These are phyloP conservation scores for Elaeis oleifera DNA, from an alignment of 202 grass and related monocot species.

Conservation along the genomic window DNA sequence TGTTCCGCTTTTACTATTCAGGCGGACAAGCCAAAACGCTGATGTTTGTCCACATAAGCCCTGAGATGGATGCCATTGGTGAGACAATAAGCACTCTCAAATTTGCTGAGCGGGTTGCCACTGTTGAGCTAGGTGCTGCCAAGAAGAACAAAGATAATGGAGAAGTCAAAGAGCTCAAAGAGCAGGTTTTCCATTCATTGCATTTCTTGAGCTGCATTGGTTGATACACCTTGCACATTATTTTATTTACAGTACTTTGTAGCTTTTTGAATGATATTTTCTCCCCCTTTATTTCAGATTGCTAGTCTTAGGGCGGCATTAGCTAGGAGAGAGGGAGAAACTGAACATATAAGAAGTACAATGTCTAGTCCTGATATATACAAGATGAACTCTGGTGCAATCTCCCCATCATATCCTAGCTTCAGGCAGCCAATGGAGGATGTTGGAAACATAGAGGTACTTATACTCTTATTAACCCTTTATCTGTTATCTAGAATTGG, in stretches of 20 bases:
- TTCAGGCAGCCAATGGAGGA: conserved; percentile 2
- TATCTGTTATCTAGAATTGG: no score
- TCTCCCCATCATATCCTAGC: conserved; percentile 1
- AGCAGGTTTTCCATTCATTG: conserved; percentile 45
- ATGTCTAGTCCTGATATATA: conserved; percentile 10
- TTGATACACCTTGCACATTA: no score
- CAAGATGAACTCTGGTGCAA: conserved; percentile 5
- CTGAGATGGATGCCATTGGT: conserved; percentile 64
- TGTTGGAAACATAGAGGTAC: conserved; percentile 9
- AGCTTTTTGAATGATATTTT: background rate
- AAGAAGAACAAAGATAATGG: conserved; percentile 66
- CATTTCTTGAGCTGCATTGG: background rate
- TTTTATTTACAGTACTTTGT: no score
- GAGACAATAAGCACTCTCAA: conserved; percentile 92
- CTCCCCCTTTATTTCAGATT: conserved; percentile 45
- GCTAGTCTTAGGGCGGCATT: conserved; percentile 28
- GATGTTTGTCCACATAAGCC: conserved; percentile 95
- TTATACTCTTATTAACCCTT: no score
- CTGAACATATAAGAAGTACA: background rate
- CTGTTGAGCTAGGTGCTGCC: conserved; percentile 76
- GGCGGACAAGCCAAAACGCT: conserved; percentile 94
- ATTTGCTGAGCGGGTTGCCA: conserved; percentile 80
- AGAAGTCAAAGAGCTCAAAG: conserved; percentile 83
- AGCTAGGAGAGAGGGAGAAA: conserved; percentile 11
- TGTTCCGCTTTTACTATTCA: conserved; percentile 26